Evolutionary conservation across 2,329 filamentous ascomycete species (phyloP), one percentile per base, ranked within the genome.

Genomic region (Geoglossum cookeanum): DNA sequence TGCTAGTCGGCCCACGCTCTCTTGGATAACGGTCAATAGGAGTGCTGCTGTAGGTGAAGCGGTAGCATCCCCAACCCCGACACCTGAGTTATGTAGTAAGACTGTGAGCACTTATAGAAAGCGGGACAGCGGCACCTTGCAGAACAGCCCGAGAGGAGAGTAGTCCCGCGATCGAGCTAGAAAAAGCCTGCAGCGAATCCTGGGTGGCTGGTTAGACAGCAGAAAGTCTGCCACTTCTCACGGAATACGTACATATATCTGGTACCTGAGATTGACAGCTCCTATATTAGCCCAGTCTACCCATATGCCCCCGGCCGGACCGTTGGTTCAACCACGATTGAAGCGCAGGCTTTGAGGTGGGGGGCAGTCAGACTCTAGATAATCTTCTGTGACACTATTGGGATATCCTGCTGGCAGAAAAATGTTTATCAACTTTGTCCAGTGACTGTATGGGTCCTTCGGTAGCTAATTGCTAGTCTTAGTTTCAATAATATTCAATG

Each of bases 321-420:
- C 4, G 13, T 15, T 37, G 17, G 13, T 15, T 15, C 22, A 22
- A 15, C 13, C 11, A 15, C 9, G 39, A 42, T 4, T 15, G 9
- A 15, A 4, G 39, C 39, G 13, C n/a, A 7, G 6, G 33, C 11
- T 37, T 11, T n/a, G 4, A 30, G 15, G 52, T 11, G 47, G 22
- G 4, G 11, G n/a, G 74, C 74, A 64, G 77, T 69, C 83, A 68
- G 79, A 94, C 72, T 83, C 76, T 3, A 88, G 74, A 69, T 96
- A 96, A 69, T 96, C 89, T 13, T 79, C 73, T 1, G 85, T 91
- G 33, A 96, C 90, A 54, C 84, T 92, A 62, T 89, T 79, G 0
- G 89, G 90, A 68, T 84, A 96, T n/a, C 89, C 89, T 1, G 85
- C 82, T 0, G 90, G 90, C 0, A 95, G 75, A 66, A 95, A 94